Evolutionary conservation across 2,329 filamentous ascomycete genomes (phyloP).

Genomic region (Monilinia vaccinii-corymbosi): DNA sequence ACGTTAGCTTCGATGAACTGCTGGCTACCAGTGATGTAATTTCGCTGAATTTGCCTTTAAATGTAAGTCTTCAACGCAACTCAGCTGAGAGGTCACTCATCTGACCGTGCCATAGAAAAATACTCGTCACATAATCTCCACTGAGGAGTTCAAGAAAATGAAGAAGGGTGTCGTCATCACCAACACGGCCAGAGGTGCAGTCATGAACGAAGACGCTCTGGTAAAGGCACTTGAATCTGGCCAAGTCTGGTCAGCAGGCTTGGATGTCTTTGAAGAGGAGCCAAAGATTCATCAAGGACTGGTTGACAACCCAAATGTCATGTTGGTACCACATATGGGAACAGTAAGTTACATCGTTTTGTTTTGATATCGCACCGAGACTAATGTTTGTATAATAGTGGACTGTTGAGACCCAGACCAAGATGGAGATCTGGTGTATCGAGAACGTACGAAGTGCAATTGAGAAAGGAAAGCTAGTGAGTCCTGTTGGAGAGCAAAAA

Average conservation of each 20-base stretch:
- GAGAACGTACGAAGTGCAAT: conserved; percentile 58
- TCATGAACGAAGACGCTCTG: conserved; percentile 74
- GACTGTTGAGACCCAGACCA: conserved; percentile 54
- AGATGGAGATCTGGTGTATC: conserved; percentile 71
- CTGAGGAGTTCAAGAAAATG: conserved; percentile 63
- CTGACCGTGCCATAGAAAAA: conserved; percentile 33
- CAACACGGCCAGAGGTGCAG: conserved; percentile 74
- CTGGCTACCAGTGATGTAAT: conserved; percentile 64
- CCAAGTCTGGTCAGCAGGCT: conserved; percentile 59
- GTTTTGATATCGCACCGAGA: neutral
- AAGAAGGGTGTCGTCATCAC: conserved; percentile 68
- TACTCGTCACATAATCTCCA: conserved; percentile 69
- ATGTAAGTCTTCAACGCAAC: conserved; percentile 45
- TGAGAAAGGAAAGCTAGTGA: conserved; percentile 52
- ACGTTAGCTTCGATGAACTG: conserved; percentile 66
- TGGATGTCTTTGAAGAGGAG: conserved; percentile 80
- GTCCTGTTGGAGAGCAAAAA: conserved; percentile 64
- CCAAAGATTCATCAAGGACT: conserved; percentile 67
- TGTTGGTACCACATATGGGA: conserved; percentile 79
- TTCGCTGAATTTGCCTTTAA: conserved; percentile 72
- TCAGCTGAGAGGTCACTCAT: neutral
- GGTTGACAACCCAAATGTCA: conserved; percentile 57
- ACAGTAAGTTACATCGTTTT: conserved; percentile 35
- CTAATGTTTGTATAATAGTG: conserved; percentile 32
- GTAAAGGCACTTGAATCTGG: conserved; percentile 63